phyloP scores from a whole-genome alignment of 139 green algal species.

The Desmodesmus armatus region DNA sequence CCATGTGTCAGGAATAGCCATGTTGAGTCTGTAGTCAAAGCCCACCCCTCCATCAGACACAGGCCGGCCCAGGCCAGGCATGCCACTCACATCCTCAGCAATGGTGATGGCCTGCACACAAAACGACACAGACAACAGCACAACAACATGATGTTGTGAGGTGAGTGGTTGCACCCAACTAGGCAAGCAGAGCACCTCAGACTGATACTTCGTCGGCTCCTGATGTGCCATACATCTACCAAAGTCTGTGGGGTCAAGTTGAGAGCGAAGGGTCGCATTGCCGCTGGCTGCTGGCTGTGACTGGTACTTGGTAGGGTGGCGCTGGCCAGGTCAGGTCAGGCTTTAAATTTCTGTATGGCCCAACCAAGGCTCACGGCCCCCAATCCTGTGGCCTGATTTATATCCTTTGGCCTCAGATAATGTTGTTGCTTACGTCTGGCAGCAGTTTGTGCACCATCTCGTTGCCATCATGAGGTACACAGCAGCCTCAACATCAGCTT shows the following conservation, averaged over 20 bases:
- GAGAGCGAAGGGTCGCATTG: no score
- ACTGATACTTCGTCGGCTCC: no score
- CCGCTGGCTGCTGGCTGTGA: no score
- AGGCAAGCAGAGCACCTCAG: no score
- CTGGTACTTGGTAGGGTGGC: no score
- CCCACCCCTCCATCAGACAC: conserved; percentile 92
- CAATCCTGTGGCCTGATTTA: no score
- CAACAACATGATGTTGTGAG: not conserved
- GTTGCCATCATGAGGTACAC: conserved; percentile 98
- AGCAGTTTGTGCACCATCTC: conserved; percentile 84
- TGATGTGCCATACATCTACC: no score
- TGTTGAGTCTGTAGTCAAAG: conserved; percentile 95
- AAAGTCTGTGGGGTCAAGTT: no score
- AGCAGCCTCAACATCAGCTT: conserved; percentile 94
- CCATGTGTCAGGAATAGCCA: conserved; percentile 96
- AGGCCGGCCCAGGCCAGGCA: conserved; percentile 91
- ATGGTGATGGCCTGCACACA: conserved; percentile 80
- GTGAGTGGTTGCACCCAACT: no score
- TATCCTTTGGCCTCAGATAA: not conserved
- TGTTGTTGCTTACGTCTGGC: conserved; percentile 49
- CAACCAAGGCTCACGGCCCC: no score
- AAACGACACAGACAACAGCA: not conserved
- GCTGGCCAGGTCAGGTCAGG: no score
- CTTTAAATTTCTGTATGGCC: no score
- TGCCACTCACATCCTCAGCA: conserved; percentile 96